phyloP scores from a whole-genome alignment of 1,284 basidiomycete genomes.

The Pseudozyma pruni region DNA sequence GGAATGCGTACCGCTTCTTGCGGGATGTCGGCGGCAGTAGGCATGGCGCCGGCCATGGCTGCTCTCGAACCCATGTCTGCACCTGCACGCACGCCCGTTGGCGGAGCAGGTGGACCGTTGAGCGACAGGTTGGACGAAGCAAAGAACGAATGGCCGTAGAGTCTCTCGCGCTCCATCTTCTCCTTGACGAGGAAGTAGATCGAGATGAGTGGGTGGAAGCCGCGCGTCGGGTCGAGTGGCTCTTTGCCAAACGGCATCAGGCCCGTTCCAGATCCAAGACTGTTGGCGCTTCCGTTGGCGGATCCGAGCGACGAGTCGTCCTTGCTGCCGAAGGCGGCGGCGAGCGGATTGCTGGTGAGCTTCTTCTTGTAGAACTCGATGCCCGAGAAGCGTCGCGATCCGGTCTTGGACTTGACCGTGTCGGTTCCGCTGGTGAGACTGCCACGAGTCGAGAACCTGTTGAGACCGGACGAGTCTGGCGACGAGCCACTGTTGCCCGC shows the following conservation, averaged over 20 bases:
- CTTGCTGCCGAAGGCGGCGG: constrained; percentile 46
- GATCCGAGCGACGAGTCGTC: constrained; percentile 35
- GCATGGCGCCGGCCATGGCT: constrained; percentile 51
- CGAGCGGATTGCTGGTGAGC: constrained; percentile 69
- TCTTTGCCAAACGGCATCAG: constrained; percentile 65
- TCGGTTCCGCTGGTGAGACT: constrained; percentile 26
- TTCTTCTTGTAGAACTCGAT: constrained; percentile 95
- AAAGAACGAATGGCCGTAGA: constrained; percentile 93
- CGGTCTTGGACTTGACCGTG: constrained; percentile 50
- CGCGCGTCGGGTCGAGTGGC: constrained; percentile 82
- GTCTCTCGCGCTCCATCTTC: constrained; percentile 90
- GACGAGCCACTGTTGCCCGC: constrained; percentile 66
- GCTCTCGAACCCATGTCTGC: constrained; percentile 20
- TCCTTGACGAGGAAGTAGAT: constrained; percentile 96
- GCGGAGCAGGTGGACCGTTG: constrained; percentile 39
- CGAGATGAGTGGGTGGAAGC: constrained; percentile 92
- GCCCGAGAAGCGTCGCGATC: constrained; percentile 79
- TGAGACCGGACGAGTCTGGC: constrained; percentile 22
- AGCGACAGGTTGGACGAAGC: constrained; percentile 84
- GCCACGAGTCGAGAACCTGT: constrained; percentile 34
- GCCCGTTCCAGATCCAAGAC: constrained; percentile 45
- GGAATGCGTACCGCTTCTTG: constrained; percentile 61
- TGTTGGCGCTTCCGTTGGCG: constrained; percentile 34
- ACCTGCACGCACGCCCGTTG: constrained; percentile 7
- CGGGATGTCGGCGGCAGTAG: constrained; percentile 66